Conservation (phyloP, 306 rosid species). For the Lithocarpus polystachyus region DNA sequence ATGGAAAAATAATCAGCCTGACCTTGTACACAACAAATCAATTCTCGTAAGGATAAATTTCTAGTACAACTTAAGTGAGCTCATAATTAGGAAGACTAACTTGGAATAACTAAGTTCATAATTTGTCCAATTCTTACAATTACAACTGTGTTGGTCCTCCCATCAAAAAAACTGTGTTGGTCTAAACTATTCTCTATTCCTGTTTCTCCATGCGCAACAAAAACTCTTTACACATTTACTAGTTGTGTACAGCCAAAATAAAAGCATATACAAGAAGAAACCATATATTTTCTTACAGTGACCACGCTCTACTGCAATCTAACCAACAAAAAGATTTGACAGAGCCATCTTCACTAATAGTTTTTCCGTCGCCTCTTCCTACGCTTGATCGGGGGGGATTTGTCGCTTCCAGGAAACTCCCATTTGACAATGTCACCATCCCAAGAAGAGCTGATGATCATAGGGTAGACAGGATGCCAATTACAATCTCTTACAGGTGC, state of each 20-base stretch:
- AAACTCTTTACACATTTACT: not conserved
- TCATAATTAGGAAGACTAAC: not conserved
- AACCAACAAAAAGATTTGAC: not conserved
- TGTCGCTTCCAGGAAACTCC: conserved; percentile 46
- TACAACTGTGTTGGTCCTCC: not conserved
- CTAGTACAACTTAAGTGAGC: not conserved
- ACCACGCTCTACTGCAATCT: not conserved
- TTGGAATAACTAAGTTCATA: not conserved
- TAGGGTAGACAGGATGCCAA: conserved; percentile 55
- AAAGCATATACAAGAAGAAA: not conserved
- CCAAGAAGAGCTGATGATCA: conserved; percentile 47
- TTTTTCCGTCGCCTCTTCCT: conserved; percentile 27
- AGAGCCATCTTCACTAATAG: conserved; percentile 12
- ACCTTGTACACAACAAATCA: too few species aligned
- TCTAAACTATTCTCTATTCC: not conserved
- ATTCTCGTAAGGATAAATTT: not conserved
- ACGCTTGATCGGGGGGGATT: conserved; percentile 20
- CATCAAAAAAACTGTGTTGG: not conserved
- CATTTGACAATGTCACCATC: conserved; percentile 54
- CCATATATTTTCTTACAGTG: not conserved
- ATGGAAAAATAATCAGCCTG: too few species aligned
- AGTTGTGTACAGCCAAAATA: not conserved
- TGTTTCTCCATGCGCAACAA: not conserved
- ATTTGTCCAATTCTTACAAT: not conserved
- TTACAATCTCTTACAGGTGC: conserved; percentile 54